Conservation (phyloP, 2,329 filamentous ascomycete species). For the Penicillium sp. region DNA sequence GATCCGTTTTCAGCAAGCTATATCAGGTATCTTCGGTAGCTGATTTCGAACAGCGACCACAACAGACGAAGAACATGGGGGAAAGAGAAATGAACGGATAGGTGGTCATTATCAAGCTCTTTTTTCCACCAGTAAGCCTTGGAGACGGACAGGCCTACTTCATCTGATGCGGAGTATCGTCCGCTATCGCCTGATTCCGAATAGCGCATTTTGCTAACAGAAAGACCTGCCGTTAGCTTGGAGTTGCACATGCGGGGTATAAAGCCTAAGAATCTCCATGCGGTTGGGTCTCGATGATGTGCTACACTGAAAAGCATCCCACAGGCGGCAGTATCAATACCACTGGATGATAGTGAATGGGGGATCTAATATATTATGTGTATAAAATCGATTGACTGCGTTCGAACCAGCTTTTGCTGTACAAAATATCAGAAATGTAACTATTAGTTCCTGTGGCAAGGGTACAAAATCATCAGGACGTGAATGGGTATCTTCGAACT, state of each 20-base stretch:
- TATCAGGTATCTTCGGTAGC: background rate
- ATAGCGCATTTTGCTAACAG: conserved; percentile 1
- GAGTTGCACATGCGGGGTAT: conserved; percentile 5
- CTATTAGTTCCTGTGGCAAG: background rate
- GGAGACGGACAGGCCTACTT: background rate
- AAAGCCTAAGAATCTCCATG: too few relatives aligned
- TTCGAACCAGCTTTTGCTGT: background rate
- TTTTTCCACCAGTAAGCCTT: background rate
- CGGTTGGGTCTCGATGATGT: too few relatives aligned
- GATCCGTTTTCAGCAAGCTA: background rate
- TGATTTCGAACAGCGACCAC: background rate
- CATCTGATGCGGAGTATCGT: conserved; percentile 16
- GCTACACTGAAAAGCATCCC: background rate
- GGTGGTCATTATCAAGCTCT: background rate
- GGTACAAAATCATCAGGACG: conserved; percentile 4
- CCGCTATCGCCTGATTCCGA: conserved; percentile 11
- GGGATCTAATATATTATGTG: background rate
- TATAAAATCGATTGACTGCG: background rate
- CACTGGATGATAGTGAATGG: too few relatives aligned
- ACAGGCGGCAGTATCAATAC: too few relatives aligned
- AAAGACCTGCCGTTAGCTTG: conserved; percentile 1
- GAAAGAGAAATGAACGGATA: background rate
- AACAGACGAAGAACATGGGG: background rate
- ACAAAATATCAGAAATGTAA: background rate
- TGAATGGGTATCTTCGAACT: conserved; percentile 10